Evolutionary conservation across 768 basidiomycete genomes (phyloP), one percentile per base, ranked within the genome.

Genomic region (Albatrellus ellisii): DNA sequence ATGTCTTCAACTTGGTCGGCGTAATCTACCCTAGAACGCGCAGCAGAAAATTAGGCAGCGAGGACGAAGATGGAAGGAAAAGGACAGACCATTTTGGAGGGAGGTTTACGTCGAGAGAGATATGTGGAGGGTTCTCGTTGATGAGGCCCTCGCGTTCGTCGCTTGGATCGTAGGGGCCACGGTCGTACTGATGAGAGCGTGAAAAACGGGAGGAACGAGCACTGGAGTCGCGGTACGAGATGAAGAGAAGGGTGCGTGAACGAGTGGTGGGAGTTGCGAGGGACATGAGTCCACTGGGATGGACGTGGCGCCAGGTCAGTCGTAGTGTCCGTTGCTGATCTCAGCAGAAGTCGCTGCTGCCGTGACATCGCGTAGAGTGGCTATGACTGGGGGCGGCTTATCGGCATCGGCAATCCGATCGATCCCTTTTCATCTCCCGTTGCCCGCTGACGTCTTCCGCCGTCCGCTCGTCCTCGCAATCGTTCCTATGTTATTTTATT

Each of bases 221-320:
- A 34, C 68, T 68, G 4, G 88, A 87, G 63, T 92, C 86, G 46
- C 94, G 74, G 62, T 85, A 90, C 5, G 91, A 94, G 46, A 92
- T 80, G 62, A 97, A 98, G 53, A 97, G 75, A 41, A 88, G 74
- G 2, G 94, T 97, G 36, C 94, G 63, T 1, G 87, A 90, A 52
- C 94, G 80, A 26, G 84, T 89, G 29, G 77, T 73, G 31, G 65
- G 65, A 12, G 42, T 14, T 15, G 26, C 17, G 6, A 17, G 10
- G 59, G 56, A 24, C 59, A 56, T 22, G 62, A 57, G 26, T 61
- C 52, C 37, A 56, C 49, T 32, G 59, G 46, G 48, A 59, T 55
- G 40, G 65, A 53, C 58, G 60, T 60, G 9, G 61, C 20, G 35
- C 17, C 6, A 18, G n/a, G n/a, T n/a, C n/a, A n/a, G n/a, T n/a